Evolutionary conservation across 257 asterid genomes (phyloP).

Genomic region (Pogostemon cablin): DNA sequence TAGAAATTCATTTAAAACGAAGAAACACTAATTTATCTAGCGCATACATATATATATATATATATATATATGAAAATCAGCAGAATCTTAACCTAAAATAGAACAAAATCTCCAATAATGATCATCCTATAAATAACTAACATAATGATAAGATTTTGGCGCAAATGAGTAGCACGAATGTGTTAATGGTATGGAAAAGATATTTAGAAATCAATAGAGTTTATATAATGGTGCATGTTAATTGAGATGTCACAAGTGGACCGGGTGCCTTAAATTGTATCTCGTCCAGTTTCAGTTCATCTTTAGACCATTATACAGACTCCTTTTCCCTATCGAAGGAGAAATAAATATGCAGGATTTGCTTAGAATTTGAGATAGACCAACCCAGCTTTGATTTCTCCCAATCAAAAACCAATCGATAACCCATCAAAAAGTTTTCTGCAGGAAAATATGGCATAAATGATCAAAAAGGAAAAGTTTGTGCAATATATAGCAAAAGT

Average conservation of each 20-base stretch:
- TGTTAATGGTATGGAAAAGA: no score
- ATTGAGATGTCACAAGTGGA: no score
- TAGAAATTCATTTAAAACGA: no score
- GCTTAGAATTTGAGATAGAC: slow-evolving; percentile 81
- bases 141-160: background rate
- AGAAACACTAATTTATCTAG: no score
- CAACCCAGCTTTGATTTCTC: slow-evolving; percentile 77
- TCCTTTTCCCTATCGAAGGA: no score
- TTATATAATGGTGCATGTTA: no score
- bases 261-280: no score
- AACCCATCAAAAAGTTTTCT: slow-evolving; percentile 81
- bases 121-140: background rate
- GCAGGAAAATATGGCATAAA: slow-evolving; percentile 36
- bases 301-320: no score
- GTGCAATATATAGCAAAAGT: background rate
- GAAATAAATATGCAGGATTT: slow-evolving; percentile 14
- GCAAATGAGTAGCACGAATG: background rate
- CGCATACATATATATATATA: no score
- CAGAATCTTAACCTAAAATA: background rate
- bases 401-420: slow-evolving; percentile 77
- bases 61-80: no score
- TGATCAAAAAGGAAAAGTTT: background rate
- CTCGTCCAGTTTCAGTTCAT: no score
- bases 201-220: no score
- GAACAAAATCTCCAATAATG: background rate